phyloP scores from a whole-genome alignment of 768 basidiomycete species.

The Sporobolomyces roseus region DNA sequence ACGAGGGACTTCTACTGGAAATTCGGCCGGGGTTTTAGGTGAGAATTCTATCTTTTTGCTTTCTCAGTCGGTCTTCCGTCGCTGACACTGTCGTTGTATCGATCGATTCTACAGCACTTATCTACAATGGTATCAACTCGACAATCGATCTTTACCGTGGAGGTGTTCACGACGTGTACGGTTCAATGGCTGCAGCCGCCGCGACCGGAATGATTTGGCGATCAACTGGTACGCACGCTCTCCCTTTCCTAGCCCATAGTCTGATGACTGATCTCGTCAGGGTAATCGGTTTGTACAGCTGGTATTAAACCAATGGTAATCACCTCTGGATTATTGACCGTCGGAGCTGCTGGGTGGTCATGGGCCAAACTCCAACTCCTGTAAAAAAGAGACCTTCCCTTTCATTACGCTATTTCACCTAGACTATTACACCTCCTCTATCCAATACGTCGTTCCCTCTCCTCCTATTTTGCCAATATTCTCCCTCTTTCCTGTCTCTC shows the following conservation, averaged over 20 bases:
- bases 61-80: constrained; percentile 23
- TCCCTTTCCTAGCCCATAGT: neutral
- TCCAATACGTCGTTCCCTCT: neutral
- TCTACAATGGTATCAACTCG: constrained; percentile 95
- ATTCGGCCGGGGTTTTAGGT: constrained; percentile 97
- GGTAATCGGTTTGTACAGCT: constrained; percentile 57
- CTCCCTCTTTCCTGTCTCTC: neutral
- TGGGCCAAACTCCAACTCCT: constrained; percentile 80
- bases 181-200: constrained; percentile 88
- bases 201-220: constrained; percentile 87
- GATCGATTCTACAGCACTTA: constrained; percentile 62
- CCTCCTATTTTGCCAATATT: neutral
- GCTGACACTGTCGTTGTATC: neutral
- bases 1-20: constrained; percentile 95
- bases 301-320: constrained; percentile 84
- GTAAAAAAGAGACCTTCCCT: constrained; percentile 42
- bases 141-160: constrained; percentile 74
- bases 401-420: neutral
- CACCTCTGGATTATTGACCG: constrained; percentile 83
- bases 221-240: constrained; percentile 69
- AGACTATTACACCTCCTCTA: neutral
- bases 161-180: constrained; percentile 83
- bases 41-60: constrained; percentile 52
- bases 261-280: neutral
- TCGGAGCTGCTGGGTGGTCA: constrained; percentile 88